These are phyloP conservation scores for Colletotrichum incanum DNA, from an alignment of 2,329 filamentous ascomycete genomes.

Conservation along the genomic window DNA sequence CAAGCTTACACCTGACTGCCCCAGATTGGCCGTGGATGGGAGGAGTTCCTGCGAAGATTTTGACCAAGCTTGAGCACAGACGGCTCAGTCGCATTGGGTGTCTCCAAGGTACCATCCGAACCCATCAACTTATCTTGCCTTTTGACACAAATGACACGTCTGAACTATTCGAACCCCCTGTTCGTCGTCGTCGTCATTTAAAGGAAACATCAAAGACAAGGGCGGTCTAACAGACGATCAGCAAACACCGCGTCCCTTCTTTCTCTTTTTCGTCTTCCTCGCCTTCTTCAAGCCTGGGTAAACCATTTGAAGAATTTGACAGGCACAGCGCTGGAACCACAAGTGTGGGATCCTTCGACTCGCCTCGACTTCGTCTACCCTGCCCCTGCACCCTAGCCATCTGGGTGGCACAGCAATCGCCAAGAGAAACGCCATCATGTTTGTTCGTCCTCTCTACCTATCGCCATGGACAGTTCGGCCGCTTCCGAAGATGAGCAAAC, in stretches of 20 bases:
- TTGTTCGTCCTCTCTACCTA: not conserved
- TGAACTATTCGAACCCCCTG: constrained; percentile 7
- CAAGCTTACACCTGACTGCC: not conserved
- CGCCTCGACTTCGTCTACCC: constrained; percentile 3
- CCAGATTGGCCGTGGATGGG: not conserved
- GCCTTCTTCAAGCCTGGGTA: not conserved
- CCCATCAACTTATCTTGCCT: not conserved
- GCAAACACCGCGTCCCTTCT: too few species aligned
- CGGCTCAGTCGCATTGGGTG: not conserved
- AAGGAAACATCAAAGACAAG: constrained; percentile 1
- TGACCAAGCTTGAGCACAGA: constrained; percentile 11
- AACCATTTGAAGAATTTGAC: not conserved
- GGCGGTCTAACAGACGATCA: not conserved
- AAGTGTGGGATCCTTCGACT: constrained; percentile 7
- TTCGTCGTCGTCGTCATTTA: not conserved
- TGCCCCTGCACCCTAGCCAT: constrained; percentile 8
- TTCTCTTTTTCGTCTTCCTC: too few species aligned
- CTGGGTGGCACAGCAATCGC: constrained; percentile 9
- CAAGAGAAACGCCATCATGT: not conserved
- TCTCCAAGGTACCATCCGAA: constrained; percentile 5
- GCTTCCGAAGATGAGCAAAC: not conserved
- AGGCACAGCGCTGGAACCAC: constrained; percentile 3
- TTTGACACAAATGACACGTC: constrained; percentile 12
- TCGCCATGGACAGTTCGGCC: not conserved
- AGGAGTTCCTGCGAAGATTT: constrained; percentile 6